phyloP scores from a whole-genome alignment of 1,284 basidiomycete genomes.

The Sporisorium exsertum region DNA sequence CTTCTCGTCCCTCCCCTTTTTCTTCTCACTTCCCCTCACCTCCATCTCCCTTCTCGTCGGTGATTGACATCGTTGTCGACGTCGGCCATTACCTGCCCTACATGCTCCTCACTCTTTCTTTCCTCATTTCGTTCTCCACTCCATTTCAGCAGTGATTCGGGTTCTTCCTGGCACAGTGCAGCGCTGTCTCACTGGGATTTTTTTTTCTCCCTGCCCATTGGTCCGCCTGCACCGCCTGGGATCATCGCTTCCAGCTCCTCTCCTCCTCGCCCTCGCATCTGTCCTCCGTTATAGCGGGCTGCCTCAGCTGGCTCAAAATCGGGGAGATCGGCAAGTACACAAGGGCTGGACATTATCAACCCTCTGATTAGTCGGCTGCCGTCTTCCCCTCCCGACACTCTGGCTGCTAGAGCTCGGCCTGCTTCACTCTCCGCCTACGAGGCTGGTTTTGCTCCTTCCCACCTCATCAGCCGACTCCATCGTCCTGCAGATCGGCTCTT shows the following conservation, averaged over 20 bases:
- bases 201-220: not conserved
- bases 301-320: not conserved
- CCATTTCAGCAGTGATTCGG: constrained; percentile 6
- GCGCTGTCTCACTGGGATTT: not conserved
- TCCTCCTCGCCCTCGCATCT: not conserved
- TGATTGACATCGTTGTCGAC: constrained; percentile 11
- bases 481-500: not conserved
- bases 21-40: not conserved
- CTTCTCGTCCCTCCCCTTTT: not conserved
- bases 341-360: not conserved
- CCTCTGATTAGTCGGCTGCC: not conserved
- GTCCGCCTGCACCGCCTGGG: not conserved
- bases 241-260: not conserved
- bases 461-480: not conserved
- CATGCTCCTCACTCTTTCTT: constrained; percentile 2
- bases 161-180: not conserved
- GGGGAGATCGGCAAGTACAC: not conserved
- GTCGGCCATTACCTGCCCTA: constrained; percentile 7
- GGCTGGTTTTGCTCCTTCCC: not conserved
- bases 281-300: not conserved
- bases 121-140: not conserved
- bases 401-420: not conserved
- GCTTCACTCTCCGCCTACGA: not conserved
- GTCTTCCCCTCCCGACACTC: not conserved
- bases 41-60: constrained; percentile 4